Conservation (phyloP, 805 yeast genomes). For the Saturnispora quitensis region DNA sequence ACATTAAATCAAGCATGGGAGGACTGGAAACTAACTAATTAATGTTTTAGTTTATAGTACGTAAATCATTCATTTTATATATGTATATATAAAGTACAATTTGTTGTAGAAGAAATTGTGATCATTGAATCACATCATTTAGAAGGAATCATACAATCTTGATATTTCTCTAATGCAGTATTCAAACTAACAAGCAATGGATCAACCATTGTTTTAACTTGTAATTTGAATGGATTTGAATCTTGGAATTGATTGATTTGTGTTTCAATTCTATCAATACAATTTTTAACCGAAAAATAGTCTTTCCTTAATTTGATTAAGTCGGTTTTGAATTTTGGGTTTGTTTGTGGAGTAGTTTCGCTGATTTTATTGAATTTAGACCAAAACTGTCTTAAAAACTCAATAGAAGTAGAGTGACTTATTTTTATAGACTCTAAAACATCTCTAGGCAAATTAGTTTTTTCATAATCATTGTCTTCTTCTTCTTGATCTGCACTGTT, state of each 20-base stretch:
- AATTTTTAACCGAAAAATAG: slow-evolving; percentile 40
- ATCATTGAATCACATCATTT: background rate
- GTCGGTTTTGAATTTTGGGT: slow-evolving; percentile 25
- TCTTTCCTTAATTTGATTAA: slow-evolving; percentile 33
- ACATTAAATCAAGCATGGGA: slow-evolving; percentile 89
- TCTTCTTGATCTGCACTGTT: background rate
- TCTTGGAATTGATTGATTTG: slow-evolving; percentile 14
- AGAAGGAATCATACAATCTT: slow-evolving; percentile 28
- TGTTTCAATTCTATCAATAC: slow-evolving; percentile 35
- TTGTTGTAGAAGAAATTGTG: too few relatives aligned
- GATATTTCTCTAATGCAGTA: slow-evolving; percentile 39
- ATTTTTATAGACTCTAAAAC: slow-evolving; percentile 42
- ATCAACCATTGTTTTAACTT: slow-evolving; percentile 24
- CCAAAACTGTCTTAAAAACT: slow-evolving; percentile 73
- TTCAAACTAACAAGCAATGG: slow-evolving; percentile 38
- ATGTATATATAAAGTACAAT: background rate
- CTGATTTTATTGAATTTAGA: slow-evolving; percentile 38
- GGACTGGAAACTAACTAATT: slow-evolving; percentile 37
- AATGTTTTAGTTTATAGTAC: background rate
- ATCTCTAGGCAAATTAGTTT: slow-evolving; percentile 22
- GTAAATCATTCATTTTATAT: background rate
- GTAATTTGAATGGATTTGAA: slow-evolving; percentile 8
- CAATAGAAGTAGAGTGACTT: slow-evolving; percentile 65
- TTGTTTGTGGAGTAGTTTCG: slow-evolving; percentile 22
- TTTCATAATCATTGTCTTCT: slow-evolving; percentile 19